These are phyloP conservation scores for Austroboletus festivus DNA, from an alignment of 768 basidiomycete species.

Conservation along the genomic window DNA sequence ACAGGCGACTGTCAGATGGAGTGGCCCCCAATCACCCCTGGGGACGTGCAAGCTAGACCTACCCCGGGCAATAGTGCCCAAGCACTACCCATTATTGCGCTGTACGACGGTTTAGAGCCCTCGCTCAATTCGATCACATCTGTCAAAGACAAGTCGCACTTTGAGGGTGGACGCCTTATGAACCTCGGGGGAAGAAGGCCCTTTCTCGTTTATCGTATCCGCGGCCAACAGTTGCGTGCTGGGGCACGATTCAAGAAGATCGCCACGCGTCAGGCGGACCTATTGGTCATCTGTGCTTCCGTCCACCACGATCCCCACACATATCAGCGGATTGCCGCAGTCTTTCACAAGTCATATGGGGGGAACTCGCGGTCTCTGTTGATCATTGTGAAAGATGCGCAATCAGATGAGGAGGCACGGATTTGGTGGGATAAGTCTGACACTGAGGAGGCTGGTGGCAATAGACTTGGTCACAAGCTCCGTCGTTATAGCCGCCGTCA, in stretches of 20 bases:
- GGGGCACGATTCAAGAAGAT: conserved; percentile 26
- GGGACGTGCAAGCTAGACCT: conserved; percentile 21
- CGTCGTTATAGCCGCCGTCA: neutral
- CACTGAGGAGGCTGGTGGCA: no score
- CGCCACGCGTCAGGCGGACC: conserved; percentile 22
- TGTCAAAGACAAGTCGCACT: conserved; percentile 11
- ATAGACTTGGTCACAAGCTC: neutral
- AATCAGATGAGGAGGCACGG: conserved; percentile 15
- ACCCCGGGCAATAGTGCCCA: conserved; percentile 2
- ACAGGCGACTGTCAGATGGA: conserved; percentile 24
- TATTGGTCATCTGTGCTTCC: conserved; percentile 24
- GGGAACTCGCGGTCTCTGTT: conserved; percentile 27
- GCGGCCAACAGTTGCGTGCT: conserved; percentile 18
- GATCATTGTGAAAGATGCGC: conserved; percentile 22
- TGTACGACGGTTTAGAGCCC: conserved; percentile 21
- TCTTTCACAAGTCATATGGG: conserved; percentile 22
- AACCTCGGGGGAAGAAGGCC: conserved; percentile 12
- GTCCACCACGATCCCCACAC: neutral
- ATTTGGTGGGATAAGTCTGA: conserved; percentile 22
- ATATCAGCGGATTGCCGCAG: conserved; percentile 10
- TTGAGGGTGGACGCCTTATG: conserved; percentile 23
- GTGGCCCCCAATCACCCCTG: conserved; percentile 20
- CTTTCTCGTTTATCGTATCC: conserved; percentile 19
- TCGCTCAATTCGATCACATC: conserved; percentile 3
- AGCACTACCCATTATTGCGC: conserved; percentile 16